A percentile compares a stretch with the other conserved stretches of the same genome.
These are phyloP conservation scores for Stentor coeruleus DNA, from an alignment of 73 alveolate species.

Conservation along the genomic window DNA sequence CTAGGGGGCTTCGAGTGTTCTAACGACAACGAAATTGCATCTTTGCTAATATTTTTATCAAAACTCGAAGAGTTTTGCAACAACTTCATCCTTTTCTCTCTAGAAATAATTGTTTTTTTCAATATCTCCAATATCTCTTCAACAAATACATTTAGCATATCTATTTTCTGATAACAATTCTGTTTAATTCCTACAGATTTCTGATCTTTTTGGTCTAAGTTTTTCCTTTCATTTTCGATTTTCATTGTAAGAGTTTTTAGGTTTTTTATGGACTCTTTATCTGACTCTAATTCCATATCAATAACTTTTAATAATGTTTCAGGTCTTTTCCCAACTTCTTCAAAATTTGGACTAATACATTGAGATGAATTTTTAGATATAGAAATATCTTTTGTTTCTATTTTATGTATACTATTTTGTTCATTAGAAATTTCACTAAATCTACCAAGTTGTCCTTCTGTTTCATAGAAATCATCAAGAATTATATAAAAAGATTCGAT, in stretches of 20 bases:
- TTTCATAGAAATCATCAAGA: neutral
- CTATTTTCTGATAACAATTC: neutral
- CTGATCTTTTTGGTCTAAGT: too few species aligned
- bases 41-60: neutral
- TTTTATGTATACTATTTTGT: neutral
- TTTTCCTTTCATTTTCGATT: neutral
- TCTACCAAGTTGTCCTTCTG: neutral
- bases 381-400: neutral
- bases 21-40: neutral
- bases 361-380: too few species aligned
- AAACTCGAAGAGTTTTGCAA: neutral
- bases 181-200: neutral
- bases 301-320: neutral
- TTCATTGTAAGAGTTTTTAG: neutral
- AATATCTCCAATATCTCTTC: neutral
- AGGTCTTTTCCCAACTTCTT: neutral
- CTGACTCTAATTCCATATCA: neutral
- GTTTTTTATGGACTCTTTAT: too few species aligned
- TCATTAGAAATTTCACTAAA: neutral
- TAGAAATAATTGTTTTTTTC: too few species aligned
- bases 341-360: neutral
- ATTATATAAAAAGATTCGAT: neutral
- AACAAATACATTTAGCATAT: too few species aligned
- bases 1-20: too few species aligned
- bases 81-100: neutral